Conservation (phyloP, 2,329 filamentous ascomycete genomes). For the Fusarium palustre region DNA sequence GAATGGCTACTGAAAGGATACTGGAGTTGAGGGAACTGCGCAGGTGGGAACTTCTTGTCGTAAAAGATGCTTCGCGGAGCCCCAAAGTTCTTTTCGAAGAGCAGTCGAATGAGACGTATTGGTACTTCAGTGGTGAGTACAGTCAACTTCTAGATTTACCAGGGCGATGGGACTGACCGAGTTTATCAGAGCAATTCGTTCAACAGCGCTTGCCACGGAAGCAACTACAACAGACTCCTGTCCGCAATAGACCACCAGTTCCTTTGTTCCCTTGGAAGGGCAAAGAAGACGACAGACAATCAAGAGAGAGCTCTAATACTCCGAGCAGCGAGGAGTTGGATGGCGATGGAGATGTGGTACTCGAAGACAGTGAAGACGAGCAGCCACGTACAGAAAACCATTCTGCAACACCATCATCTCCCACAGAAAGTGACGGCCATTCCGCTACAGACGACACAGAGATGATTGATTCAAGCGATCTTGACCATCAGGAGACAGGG, state of each 20-base stretch:
- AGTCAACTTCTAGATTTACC: neutral
- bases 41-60: slow-evolving; percentile 43
- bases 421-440: neutral
- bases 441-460: neutral
- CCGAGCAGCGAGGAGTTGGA: neutral
- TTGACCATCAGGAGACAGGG: neutral
- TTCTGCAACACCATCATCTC: neutral
- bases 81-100: slow-evolving; percentile 22
- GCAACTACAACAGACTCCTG: neutral
- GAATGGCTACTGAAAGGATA: slow-evolving; percentile 23
- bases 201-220: neutral
- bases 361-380: neutral
- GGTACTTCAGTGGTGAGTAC: slow-evolving; percentile 22
- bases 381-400: neutral
- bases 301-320: neutral
- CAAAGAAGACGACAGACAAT: neutral
- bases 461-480: neutral
- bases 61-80: slow-evolving; percentile 34
- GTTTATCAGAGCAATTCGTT: slow-evolving; percentile 13
- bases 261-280: slow-evolving; percentile 15
- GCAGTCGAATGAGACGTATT: slow-evolving; percentile 24
- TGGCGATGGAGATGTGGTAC: neutral
- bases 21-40: slow-evolving; percentile 28
- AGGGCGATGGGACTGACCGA: neutral
- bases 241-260: neutral